Conservation (phyloP, 352 stramenopile genomes). For the Phytopythium kandeliae region DNA sequence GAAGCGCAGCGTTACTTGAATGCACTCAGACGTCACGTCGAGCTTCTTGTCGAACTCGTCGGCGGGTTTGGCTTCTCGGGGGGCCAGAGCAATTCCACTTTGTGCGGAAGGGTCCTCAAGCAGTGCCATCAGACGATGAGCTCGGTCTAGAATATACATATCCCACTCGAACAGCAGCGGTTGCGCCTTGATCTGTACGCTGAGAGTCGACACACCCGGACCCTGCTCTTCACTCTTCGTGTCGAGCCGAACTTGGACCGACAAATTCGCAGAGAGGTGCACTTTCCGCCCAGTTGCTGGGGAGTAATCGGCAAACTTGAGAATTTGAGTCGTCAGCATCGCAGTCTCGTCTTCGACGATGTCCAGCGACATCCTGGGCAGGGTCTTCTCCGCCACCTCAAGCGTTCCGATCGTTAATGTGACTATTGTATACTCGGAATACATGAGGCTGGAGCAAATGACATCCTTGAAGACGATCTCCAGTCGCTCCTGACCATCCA, state of each 20-base stretch:
- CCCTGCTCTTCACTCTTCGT: conserved; percentile 29
- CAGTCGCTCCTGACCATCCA: conserved; percentile 62
- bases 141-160: conserved; percentile 82
- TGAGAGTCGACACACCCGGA: conserved; percentile 28
- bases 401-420: conserved; percentile 57
- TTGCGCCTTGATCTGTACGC: conserved; percentile 64
- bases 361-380: conserved; percentile 74
- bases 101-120: conserved; percentile 49
- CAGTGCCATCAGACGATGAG: conserved; percentile 64
- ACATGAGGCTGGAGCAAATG: conserved; percentile 56
- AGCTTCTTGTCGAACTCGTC: conserved; percentile 45
- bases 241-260: conserved; percentile 60
- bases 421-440: conserved; percentile 44
- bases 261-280: conserved; percentile 62
- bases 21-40: conserved; percentile 65
- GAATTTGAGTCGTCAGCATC: conserved; percentile 52
- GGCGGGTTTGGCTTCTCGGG: not conserved
- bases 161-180: conserved; percentile 81
- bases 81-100: conserved; percentile 7
- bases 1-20: conserved; percentile 72
- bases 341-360: conserved; percentile 47
- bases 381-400: conserved; percentile 63
- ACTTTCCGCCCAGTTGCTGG: conserved; percentile 51
- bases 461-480: conserved; percentile 68
- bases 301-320: conserved; percentile 59